A percentile compares a stretch with the other conserved stretches of the same genome.
These are phyloP conservation scores for Halenospora varia DNA, from an alignment of 495 filamentous ascomycete species.

Conservation along the genomic window DNA sequence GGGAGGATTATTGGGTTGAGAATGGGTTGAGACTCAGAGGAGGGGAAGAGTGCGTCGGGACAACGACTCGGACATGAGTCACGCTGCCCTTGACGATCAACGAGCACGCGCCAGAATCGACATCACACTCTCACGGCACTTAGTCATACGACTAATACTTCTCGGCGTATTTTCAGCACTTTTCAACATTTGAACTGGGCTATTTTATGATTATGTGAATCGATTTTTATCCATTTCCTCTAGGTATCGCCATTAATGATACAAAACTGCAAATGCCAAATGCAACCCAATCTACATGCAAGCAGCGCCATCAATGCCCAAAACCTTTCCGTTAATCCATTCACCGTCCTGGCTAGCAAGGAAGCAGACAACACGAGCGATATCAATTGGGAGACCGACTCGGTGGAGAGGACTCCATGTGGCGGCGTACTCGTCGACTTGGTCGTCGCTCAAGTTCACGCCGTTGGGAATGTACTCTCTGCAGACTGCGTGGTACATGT, in stretches of 20 bases:
- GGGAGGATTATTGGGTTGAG: neutral
- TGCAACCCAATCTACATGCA: constrained; percentile 11
- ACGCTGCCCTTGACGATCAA: too few relatives aligned
- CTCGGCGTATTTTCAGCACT: neutral
- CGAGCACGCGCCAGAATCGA: too few relatives aligned
- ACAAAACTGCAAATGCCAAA: neutral
- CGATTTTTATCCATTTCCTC: neutral
- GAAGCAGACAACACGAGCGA: constrained; percentile 40
- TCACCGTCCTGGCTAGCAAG: constrained; percentile 52
- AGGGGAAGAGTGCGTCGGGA: too few relatives aligned
- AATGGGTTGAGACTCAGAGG: neutral
- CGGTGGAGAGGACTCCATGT: constrained; percentile 44
- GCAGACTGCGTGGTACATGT: constrained; percentile 69
- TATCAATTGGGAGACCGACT: constrained; percentile 54
- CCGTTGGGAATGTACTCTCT: constrained; percentile 60
- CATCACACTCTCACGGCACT: too few relatives aligned
- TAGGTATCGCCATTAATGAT: neutral
- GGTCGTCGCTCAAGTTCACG: constrained; percentile 35
- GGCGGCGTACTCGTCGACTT: constrained; percentile 33
- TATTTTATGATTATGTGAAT: neutral
- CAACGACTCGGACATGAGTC: too few relatives aligned
- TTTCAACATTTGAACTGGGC: neutral
- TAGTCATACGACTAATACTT: too few relatives aligned
- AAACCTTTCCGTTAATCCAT: constrained; percentile 54
- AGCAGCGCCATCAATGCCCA: constrained; percentile 22